A percentile compares a stretch with the other conserved stretches of the same genome.
phyloP scores from a whole-genome alignment of 805 yeast species.

The Lachancea sp. region DNA sequence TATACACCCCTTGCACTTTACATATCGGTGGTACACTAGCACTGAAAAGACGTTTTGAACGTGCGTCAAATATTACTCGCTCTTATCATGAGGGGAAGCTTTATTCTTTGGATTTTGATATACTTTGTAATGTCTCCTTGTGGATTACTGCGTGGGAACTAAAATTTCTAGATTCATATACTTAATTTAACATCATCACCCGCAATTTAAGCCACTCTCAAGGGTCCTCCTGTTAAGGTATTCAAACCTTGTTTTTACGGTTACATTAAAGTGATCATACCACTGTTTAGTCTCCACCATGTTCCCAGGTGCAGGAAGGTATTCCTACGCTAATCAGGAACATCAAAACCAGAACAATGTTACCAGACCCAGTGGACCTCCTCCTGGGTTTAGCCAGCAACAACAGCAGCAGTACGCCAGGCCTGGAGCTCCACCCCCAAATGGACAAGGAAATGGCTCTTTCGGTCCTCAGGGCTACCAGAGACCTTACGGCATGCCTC shows the following conservation, averaged over 20 bases:
- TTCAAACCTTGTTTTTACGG: neutral
- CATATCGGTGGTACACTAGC: too few species aligned
- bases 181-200: too few species aligned
- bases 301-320: constrained; percentile 34
- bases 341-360: constrained; percentile 9
- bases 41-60: too few species aligned
- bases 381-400: constrained; percentile 18
- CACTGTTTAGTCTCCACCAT: constrained; percentile 1
- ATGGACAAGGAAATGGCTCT: constrained; percentile 2
- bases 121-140: too few species aligned
- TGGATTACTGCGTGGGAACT: too few species aligned
- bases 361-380: constrained; percentile 17
- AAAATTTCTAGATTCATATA: too few species aligned
- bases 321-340: constrained; percentile 26
- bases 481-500: constrained; percentile 1
- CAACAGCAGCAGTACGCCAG: constrained; percentile 11
- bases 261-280: neutral
- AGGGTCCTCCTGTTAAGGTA: too few species aligned
- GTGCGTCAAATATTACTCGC: too few species aligned
- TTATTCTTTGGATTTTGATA: too few species aligned
- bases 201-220: too few species aligned
- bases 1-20: too few species aligned
- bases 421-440: constrained; percentile 20
- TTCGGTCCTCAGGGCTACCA: constrained; percentile 4
- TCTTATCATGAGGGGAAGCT: too few species aligned